Base-by-base conservation (phyloP, 2,329 filamentous ascomycete species). In the Ciborinia camelliae region DNA sequence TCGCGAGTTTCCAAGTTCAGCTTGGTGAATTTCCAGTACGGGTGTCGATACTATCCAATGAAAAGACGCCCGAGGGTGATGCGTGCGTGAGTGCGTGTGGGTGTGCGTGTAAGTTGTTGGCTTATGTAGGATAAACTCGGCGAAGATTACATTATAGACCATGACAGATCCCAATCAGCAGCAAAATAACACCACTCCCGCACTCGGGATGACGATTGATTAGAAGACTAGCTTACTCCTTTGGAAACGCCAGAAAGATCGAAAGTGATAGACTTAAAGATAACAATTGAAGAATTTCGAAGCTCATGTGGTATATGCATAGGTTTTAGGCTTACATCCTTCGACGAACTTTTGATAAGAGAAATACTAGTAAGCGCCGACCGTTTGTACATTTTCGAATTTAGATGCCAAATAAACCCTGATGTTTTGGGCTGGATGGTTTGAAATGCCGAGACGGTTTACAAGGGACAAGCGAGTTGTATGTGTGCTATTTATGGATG, bases 281-380 rank as follows among this genome's bases (percentile, higher is more conserved):
- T 35, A 26, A 47, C 4, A 35, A 45, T 12, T 20, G 20, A 58
- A 45, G 20, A 14, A 12, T 26, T 45, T 45, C 7, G 15, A 43
- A 60, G 57, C 45, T 51, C 6, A n/a, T 51, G 15, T n/a, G 32
- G 32, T 60, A 60, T 28, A 28, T 60, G 41, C 32, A 39, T 9
- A 51, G 23, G 32, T 9, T 60, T 50, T 51, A 39, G 23, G 14
- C 10, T 26, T 37, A 14, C 26, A 35, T 4, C 8, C 28, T 35
- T 18, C 14, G 8, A 32, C 6, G 37, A 18, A 2, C 9, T 28
- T 48, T 26, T 37, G 30, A 4, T 12, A 37, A 35, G 6, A 6
- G 20, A 26, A 15, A 51, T 51, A 37, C 23, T 3, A 26, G 41
- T 35, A 37, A 60, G 43, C 45, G 12, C 23, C 45, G 30, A 30